Base-by-base conservation (phyloP, 139 green algal genomes). In the Chlorella sp. region DNA sequence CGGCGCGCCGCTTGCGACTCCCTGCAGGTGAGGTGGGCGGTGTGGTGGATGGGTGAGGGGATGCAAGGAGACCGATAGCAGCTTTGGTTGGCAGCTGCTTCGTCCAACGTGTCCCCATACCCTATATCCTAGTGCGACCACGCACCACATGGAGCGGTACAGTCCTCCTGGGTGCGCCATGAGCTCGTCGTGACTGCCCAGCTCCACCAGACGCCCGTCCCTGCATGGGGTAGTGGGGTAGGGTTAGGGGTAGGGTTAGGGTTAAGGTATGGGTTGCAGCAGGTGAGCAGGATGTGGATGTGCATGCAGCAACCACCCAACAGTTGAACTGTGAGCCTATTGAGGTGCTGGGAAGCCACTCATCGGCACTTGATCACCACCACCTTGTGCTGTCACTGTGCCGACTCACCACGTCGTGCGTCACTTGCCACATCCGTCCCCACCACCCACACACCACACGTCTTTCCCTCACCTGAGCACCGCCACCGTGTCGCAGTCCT, bases 401-500 rank as follows among this genome's bases (percentile, higher is more conserved):
- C n/a, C 55, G 6, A 26, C 24, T 63, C 30, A 59, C 14, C 17
- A 59, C 49, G 17, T 59, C 14, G 14, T 10, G 17, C 49, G 10
- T 10, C 17, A 17, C 49, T 59, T 59, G 49, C 55, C n/a, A 55
- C 10, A 55, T 24, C 42, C 42, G 17, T 24, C 42, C 10, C 10
- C 10, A 55, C 42, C 10, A 10, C 17, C 17, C 42, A 55, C 42
- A 55, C 42, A 55, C 42, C 42, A 55, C 17, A 23, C 5, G 30
- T 20, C 4, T 26, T 70, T 71, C 1, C 33, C 73, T n/a, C 72
- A 73, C 30, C 66, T 36, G 59, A 94, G 80, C 60, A 94, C 90
- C 1, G 93, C 63, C 35, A 97, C 96, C 22, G 82, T 83, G 77
- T 97, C 87, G 71, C 87, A 97, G 30, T 79, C 73, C 62, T 82